These are phyloP conservation scores for Mycena latifolia DNA, from an alignment of 768 basidiomycete genomes.

Conservation along the genomic window DNA sequence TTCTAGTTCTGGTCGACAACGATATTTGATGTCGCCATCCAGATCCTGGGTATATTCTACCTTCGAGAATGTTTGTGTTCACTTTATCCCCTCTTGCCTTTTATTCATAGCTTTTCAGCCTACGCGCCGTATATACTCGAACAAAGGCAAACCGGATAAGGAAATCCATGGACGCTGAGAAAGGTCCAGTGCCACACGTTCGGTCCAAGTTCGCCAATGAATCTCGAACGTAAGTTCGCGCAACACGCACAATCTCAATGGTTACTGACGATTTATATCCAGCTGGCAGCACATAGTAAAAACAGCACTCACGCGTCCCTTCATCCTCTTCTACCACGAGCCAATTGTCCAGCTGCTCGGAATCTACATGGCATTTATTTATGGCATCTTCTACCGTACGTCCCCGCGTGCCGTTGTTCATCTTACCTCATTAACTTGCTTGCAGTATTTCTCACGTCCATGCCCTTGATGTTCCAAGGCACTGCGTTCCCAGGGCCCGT, in stretches of 20 bases:
- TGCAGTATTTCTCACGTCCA: constrained; percentile 75
- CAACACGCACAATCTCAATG: no score
- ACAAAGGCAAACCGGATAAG: constrained; percentile 62
- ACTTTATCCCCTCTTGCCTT: background rate
- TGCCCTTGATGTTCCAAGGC: constrained; percentile 70
- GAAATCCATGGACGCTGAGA: constrained; percentile 61
- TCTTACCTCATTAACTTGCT: background rate
- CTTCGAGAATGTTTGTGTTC: constrained; percentile 70
- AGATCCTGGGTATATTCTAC: constrained; percentile 66
- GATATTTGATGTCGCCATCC: constrained; percentile 67
- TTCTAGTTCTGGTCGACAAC: constrained; percentile 71
- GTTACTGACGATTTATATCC: background rate
- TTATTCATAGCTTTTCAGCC: constrained; percentile 48
- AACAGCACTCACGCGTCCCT: constrained; percentile 73
- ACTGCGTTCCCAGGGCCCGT: no score
- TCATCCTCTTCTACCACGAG: constrained; percentile 69
- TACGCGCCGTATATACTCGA: constrained; percentile 60
- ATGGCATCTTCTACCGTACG: constrained; percentile 69
- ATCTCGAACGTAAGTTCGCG: constrained; percentile 51
- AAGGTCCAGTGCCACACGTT: constrained; percentile 51
- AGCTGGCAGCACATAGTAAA: constrained; percentile 62
- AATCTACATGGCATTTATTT: constrained; percentile 77
- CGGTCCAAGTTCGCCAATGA: constrained; percentile 56
- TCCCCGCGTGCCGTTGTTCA: background rate
- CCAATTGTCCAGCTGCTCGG: constrained; percentile 78